Evolutionary conservation across 2,329 filamentous ascomycete species (phyloP), one percentile per base, ranked within the genome.

Genomic region (Ilyonectria destructans): DNA sequence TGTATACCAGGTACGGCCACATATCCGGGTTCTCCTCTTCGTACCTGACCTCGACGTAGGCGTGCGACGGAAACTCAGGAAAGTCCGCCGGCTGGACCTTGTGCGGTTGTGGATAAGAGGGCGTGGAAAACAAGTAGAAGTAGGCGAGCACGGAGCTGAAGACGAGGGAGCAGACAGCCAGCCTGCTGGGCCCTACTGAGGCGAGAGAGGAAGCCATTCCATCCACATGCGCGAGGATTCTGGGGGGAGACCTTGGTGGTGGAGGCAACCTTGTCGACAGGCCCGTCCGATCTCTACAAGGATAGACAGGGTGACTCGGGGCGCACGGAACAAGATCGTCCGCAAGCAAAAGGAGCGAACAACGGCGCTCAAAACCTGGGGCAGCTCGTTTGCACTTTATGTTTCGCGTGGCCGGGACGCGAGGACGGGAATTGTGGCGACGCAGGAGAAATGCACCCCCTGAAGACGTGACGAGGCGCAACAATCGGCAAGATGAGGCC

Each of bases 1-100:
- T 77, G 40, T 74, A 77, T 5, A 59, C 64, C 23, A 74, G 74
- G 21, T 65, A 77, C 1, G 71, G 54, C 56, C 70, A 77, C 0
- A 62, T 64, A 12, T 60, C 58, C 0, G 59, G 57, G 9, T 67
- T 71, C 29, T 69, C 68, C 23, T 54, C 59, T 1, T 71, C 74
- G 15, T 26, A 62, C 6, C 69, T 33, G 5, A 77, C n/a, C 7
- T 75, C 57, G 15, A 77, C 66, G 37, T 69, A 69, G 5, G 71
- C 65, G 60, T 70, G 71, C 2, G 75, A 76, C 4, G 66, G 45
- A 10, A 74, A 67, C 2, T 17, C 35, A 8, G 60, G 71, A 19
- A 67, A 17, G 2, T 55, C 54, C 4, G 68, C 58, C 29, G 10
- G 26, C 48, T 17, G 43, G 4, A 29, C 49, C 26, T 4, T 15